Percentiles rank a stretch among this genome's conserved stretches.
These are phyloP conservation scores for Dimargaris xerosporica DNA, from an alignment of 192 early-diverging fungal genomes.

Conservation along the genomic window DNA sequence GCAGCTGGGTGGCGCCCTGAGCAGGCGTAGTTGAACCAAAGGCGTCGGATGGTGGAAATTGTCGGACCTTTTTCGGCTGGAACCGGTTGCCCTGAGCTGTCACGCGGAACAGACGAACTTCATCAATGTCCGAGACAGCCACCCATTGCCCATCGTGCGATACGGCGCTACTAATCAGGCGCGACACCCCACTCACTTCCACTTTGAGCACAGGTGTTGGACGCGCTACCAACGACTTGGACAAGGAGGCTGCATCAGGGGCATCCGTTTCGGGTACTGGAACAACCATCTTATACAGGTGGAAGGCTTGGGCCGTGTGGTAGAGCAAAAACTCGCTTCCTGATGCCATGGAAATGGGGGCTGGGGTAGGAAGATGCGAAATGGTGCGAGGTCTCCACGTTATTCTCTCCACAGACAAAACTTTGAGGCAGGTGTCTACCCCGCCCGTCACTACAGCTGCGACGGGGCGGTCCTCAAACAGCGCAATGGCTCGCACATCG, in stretches of 20 bases:
- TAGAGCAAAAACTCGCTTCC: slow-evolving; percentile 44
- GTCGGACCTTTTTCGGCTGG: no score
- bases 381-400: slow-evolving; percentile 39
- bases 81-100: slow-evolving; percentile 6
- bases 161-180: slow-evolving; percentile 54
- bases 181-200: slow-evolving; percentile 52
- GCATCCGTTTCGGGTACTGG: slow-evolving; percentile 16
- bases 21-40: slow-evolving; percentile 27
- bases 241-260: slow-evolving; percentile 24
- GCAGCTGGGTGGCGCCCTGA: slow-evolving; percentile 48
- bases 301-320: slow-evolving; percentile 66
- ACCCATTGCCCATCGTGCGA: slow-evolving; percentile 74
- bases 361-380: slow-evolving; percentile 38
- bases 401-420: slow-evolving; percentile 29
- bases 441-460: slow-evolving; percentile 76
- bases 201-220: slow-evolving; percentile 60
- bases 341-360: slow-evolving; percentile 45
- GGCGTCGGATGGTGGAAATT: slow-evolving; percentile 18
- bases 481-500: slow-evolving; percentile 77
- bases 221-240: slow-evolving; percentile 30
- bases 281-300: slow-evolving; percentile 41
- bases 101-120: slow-evolving; percentile 46
- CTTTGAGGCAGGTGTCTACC: slow-evolving; percentile 33
- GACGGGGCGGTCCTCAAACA: slow-evolving; percentile 48
- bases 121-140: slow-evolving; percentile 62